These are phyloP conservation scores for Periconia sp. DNA, from an alignment of 2,329 filamentous ascomycete species.

Conservation along the genomic window DNA sequence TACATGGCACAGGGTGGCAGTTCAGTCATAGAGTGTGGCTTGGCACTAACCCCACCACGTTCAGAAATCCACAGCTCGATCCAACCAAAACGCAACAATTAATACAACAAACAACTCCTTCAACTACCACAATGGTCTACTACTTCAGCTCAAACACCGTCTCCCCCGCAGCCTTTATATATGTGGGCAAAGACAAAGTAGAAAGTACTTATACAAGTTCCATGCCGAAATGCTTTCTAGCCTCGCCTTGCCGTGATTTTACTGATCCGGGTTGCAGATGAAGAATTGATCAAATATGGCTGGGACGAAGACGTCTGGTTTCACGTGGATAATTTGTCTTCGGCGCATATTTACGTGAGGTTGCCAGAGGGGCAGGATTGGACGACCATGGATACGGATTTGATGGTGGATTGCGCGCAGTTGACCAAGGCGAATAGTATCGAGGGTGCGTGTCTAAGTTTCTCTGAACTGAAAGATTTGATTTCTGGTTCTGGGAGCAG, in stretches of 20 bases:
- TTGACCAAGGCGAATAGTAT: slow-evolving; percentile 99
- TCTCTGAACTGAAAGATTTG: no score
- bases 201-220: slow-evolving; percentile 72
- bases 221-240: slow-evolving; percentile 4
- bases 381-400: slow-evolving; percentile 77
- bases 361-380: slow-evolving; percentile 79
- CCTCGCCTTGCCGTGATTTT: not conserved
- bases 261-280: slow-evolving; percentile 67
- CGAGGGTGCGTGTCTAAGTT: slow-evolving; percentile 63
- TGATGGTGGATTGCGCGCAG: slow-evolving; percentile 90
- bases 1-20: no score
- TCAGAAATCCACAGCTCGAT: no score
- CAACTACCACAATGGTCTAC: slow-evolving; percentile 95
- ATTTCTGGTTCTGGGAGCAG: not conserved
- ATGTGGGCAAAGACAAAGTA: slow-evolving; percentile 98
- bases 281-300: slow-evolving; percentile 93
- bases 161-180: slow-evolving; percentile 82
- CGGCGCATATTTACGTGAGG: slow-evolving; percentile 93
- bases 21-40: no score
- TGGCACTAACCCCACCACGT: no score
- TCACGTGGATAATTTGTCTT: slow-evolving; percentile 96
- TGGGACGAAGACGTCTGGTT: slow-evolving; percentile 99
- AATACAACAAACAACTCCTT: no score
- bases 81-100: no score
- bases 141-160: slow-evolving; percentile 92